Evolutionary conservation across 345 rosid species (phyloP), one percentile per base, ranked within the genome.

Genomic region (Sapria himalayana): DNA sequence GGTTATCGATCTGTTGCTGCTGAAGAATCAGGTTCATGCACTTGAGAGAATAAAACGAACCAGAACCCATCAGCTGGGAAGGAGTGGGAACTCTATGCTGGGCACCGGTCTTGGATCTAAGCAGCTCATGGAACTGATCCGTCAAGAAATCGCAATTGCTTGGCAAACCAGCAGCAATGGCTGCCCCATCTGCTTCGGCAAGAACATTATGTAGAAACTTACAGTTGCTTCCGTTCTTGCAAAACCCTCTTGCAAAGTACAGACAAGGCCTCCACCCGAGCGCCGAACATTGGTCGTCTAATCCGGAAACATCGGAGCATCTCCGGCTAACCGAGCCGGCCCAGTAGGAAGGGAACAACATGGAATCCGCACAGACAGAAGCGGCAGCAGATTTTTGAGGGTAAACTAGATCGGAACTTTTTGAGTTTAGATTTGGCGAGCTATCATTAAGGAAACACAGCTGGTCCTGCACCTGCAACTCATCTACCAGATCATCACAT

Each of bases 211-310:
- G 96, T 3, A 80, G 56, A 58, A 85, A 85, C 72, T 80, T 74
- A 53, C 96, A 85, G 58, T 51, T 74, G 39, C 58, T 62, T 18
- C 96, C 96, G 36, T 85, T 85, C 53, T 85, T 85, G 45, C 96
- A 85, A 62, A 59, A 77, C 45, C 96, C 96, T 67, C 96, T 74
- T 2, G 96, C 85, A 43, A 54, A 85, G 51, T 80, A 85, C 56
- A 76, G 65, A 45, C 96, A 85, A 7, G 85, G 93, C 24, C 79
- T 74, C 82, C 85, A 84, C 5, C 91, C 96, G 38, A 74, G 48
- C 27, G 89, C 96, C 2, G 74, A 62, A 29, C 16, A 43, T 7
- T 71, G 61, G 21, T 85, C 93, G 39, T 66, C 92, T 49, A 63
- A 70, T 48, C 77, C 93, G 29, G 59, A 72, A 4, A 73, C 84